Evolutionary conservation across 768 basidiomycete species (phyloP), one percentile per base, ranked within the genome.

Genomic region (Solioccasus polychromus): DNA sequence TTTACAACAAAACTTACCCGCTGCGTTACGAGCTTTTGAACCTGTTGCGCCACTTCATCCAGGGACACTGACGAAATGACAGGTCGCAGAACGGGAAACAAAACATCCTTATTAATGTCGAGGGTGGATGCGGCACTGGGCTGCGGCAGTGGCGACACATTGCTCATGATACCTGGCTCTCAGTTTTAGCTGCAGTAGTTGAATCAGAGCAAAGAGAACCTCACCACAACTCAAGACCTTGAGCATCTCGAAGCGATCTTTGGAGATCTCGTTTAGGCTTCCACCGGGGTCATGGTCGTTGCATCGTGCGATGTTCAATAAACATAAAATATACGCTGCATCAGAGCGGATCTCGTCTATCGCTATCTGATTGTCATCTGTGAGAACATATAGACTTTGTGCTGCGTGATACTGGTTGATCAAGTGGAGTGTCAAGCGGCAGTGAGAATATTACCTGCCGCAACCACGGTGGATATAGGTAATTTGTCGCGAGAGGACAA

Each of bases 321-420:
- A 74, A 57, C 79, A 84, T 6, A 81, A 70, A 39, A 79, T 71
- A 56, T 86, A 86, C 2, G 73, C 70, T 12, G 75, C 76, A 59
- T 86, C 73, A 22, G 74, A 64, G 18, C 81, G 74, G 17, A 94
- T 61, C 44, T 83, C 81, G n/a, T 77, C 62, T 42, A 84, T 80
- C 24, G 83, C 80, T 15, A 84, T 77, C n/a, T 68, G 71, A 51
- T 96, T 97, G 60, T 96, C 94, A 61, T 94, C 92, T 2, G 92
- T 90, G 22, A 97, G 71, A 48, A 95, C 89, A 64, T 95, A 96
- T 15, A 96, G 70, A 58, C 92, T 92, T 60, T 97, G 94, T 0
- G 91, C 92, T 92, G 54, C 22, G 40, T 19, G 20, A 39, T 30
- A 35, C 28, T 35, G 18, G 35, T 45, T 17, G 36, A 19, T 47